Percentiles rank a stretch among this genome's conserved stretches.
phyloP scores from a whole-genome alignment of 2,329 filamentous ascomycete species.

The Aspergillus sp. region DNA sequence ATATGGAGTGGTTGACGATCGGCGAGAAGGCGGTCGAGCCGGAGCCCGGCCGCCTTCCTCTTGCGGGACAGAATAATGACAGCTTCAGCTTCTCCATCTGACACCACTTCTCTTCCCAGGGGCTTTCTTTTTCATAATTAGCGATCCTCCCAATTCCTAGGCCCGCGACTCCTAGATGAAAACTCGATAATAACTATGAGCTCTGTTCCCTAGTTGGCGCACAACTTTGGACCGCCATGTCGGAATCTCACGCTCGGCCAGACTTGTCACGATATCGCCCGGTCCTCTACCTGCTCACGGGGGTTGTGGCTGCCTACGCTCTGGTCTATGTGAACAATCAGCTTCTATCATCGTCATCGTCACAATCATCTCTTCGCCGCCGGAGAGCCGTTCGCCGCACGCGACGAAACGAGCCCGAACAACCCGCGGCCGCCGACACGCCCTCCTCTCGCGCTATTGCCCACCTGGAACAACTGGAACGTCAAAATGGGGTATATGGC shows the following conservation, averaged over 20 bases:
- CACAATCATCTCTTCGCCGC: conserved; percentile 34
- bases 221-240: conserved; percentile 26
- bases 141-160: background rate
- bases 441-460: conserved; percentile 39
- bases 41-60: background rate
- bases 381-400: conserved; percentile 40
- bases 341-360: conserved; percentile 25
- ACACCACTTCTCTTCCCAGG: background rate
- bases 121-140: background rate
- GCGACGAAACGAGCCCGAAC: conserved; percentile 30
- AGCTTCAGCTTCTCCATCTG: background rate
- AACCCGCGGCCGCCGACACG: conserved; percentile 25
- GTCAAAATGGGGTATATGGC: conserved; percentile 42
- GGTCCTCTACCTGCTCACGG: conserved; percentile 41
- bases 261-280: conserved; percentile 41
- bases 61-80: background rate
- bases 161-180: background rate
- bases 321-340: conserved; percentile 40
- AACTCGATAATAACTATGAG: conserved; percentile 16
- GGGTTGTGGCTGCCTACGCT: conserved; percentile 43
- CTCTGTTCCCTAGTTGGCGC: conserved; percentile 7
- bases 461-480: conserved; percentile 41
- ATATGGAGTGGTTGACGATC: background rate
- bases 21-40: background rate
- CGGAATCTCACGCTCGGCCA: conserved; percentile 30